Evolutionary conservation across 371 early-diverging fungal species (phyloP), one percentile per base, ranked within the genome.

Genomic region (Hamiltosporidium tvaerminnensis): DNA sequence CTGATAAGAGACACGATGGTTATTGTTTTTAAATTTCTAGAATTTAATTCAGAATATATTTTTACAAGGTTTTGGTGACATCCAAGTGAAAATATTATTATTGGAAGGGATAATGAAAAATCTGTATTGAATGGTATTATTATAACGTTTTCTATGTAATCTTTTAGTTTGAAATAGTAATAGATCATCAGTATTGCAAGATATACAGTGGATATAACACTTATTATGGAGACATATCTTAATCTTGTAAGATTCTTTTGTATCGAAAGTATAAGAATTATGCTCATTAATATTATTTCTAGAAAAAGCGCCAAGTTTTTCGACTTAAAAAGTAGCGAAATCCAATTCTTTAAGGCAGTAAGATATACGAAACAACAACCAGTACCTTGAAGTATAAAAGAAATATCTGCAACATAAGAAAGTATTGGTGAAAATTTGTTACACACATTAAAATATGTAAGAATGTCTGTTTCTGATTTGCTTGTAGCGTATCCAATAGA

Each of bases 51-150:
- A 37, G 53, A 44, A 44, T 60, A 71, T n/a, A 71, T 60, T 16
- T 36, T 44, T 5, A 74, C 65, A 70, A 74, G 71, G 50, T 71
- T 70, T 47, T 63, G 68, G 49, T 74, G 67, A 64, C 75, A 74
- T 1, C 71, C 71, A 64, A 74, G 54, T n/a, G 66, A 62, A 55
- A 66, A 70, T 23, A 74, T 64, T 34, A 67, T 67, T 14, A 4
- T n/a, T 10, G 64, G 36, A 3, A 32, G 12, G 23, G 23, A 23
- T 23, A 23, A 23, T 23, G 23, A 23, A 23, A 23, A 23, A 23
- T 23, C 23, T 23, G 23, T 23, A 23, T 23, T 23, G 23, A 23
- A 23, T 23, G 23, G 23, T 23, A 23, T 23, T 23, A 23, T 23
- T 23, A 23, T 23, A 23, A 23, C 23, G 23, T 23, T 23, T 23